These are phyloP conservation scores for Backusella tuberculispora DNA, from an alignment of 192 early-diverging fungal genomes.

Conservation along the genomic window DNA sequence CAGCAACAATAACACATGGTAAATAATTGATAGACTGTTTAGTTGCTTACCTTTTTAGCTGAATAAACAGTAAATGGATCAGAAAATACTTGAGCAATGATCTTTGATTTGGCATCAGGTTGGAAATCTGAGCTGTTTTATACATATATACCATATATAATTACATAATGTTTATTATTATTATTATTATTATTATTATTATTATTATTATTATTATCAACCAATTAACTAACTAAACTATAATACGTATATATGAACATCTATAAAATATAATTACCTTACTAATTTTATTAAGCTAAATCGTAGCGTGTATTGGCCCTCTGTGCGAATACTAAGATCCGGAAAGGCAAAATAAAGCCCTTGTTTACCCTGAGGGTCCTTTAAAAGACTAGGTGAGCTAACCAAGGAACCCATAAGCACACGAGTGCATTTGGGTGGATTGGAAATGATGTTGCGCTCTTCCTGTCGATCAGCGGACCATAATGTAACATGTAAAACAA, in stretches of 20 bases:
- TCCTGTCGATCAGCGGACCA: conserved; percentile 62
- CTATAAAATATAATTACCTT: conserved; percentile 43
- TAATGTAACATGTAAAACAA: conserved; percentile 60
- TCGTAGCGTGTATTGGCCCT: conserved; percentile 69
- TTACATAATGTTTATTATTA: conserved; percentile 19
- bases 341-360: conserved; percentile 82
- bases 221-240: not conserved
- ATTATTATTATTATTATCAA: conserved; percentile 24
- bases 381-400: conserved; percentile 59
- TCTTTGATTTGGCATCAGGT: conserved; percentile 35
- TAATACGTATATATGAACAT: not conserved
- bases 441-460: conserved; percentile 65
- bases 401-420: conserved; percentile 68
- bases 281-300: conserved; percentile 73
- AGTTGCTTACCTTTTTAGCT: conserved; percentile 60
- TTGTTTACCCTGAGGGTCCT: conserved; percentile 59
- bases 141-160: too few species aligned
- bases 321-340: conserved; percentile 73
- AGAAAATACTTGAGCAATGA: conserved; percentile 61
- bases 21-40: not conserved
- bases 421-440: conserved; percentile 62
- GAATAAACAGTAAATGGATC: conserved; percentile 81
- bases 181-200: conserved; percentile 15
- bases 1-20: not conserved
- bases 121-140: conserved; percentile 25